A percentile compares a stretch with the other conserved stretches of the same genome.
These are phyloP conservation scores for Stygiomarasmius scandens DNA, from an alignment of 1,284 basidiomycete species.

Conservation along the genomic window DNA sequence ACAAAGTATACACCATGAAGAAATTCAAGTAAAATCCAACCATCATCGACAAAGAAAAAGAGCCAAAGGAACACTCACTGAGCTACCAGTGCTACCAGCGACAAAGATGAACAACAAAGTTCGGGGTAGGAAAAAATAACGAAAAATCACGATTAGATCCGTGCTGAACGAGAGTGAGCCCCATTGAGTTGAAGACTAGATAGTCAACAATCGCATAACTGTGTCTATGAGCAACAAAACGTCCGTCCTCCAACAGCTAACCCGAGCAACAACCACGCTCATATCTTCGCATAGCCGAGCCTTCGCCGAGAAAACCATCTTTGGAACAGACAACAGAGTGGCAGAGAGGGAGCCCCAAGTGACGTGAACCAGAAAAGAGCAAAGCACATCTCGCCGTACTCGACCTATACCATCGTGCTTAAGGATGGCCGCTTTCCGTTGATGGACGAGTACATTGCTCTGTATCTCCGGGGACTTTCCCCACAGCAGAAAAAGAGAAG, in stretches of 20 bases:
- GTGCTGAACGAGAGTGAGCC: conserved; percentile 81
- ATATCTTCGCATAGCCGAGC: conserved; percentile 70
- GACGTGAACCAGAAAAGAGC: conserved; percentile 25
- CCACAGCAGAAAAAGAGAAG: conserved; percentile 67
- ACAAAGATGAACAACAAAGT: conserved; percentile 46
- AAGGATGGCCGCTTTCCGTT: conserved; percentile 73
- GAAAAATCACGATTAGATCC: conserved; percentile 2
- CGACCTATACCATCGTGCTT: conserved; percentile 62
- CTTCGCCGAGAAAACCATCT: conserved; percentile 38
- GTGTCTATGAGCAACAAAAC: conserved; percentile 78
- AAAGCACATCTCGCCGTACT: conserved; percentile 46
- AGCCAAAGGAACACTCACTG: conserved; percentile 38
- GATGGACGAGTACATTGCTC: conserved; percentile 55
- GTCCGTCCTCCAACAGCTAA: conserved; percentile 40
- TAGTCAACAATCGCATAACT: conserved; percentile 81
- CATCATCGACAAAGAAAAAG: conserved; percentile 49
- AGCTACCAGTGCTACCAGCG: conserved; percentile 1
- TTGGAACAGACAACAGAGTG: conserved; percentile 54
- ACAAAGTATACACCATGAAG: conserved; percentile 82
- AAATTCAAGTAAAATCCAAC: conserved; percentile 69
- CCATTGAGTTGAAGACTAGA: conserved; percentile 76
- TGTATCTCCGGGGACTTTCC: conserved; percentile 91
- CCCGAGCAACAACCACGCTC: conserved; percentile 59
- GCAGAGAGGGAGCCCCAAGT: conserved; percentile 44
- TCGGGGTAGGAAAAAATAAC: conserved; percentile 54